Evolutionary conservation across 2,329 filamentous ascomycete species (phyloP).

Genomic region (Colletotrichum melonis): DNA sequence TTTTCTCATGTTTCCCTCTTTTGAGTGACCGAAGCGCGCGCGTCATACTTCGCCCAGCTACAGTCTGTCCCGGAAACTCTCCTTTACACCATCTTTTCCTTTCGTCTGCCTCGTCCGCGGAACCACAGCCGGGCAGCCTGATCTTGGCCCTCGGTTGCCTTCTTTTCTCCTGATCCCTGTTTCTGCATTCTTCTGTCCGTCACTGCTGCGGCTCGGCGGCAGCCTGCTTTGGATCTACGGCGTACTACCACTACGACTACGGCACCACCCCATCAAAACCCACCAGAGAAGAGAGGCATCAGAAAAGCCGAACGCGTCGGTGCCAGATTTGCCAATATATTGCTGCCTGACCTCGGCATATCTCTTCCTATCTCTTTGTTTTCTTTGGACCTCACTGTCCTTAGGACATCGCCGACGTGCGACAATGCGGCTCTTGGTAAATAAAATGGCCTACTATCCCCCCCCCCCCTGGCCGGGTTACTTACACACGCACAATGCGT

Average conservation of each 20-base stretch:
- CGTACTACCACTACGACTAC: no score
- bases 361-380: neutral
- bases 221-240: neutral
- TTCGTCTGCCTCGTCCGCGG: constrained; percentile 7
- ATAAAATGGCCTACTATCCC: neutral
- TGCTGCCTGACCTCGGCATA: neutral
- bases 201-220: neutral
- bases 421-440: constrained; percentile 35
- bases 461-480: neutral
- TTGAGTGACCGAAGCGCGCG: neutral
- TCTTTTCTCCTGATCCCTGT: neutral
- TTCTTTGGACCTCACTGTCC: neutral
- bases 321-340: neutral
- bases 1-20: neutral
- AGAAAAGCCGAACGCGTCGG: neutral
- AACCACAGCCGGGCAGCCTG: constrained; percentile 10
- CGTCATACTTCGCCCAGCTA: constrained; percentile 22
- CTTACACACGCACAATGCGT: neutral
- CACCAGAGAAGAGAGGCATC: neutral
- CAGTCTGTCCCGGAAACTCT: neutral
- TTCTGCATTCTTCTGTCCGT: neutral
- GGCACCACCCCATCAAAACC: neutral
- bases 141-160: constrained; percentile 13
- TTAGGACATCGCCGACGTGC: constrained; percentile 23
- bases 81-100: neutral